Evolutionary conservation across 805 yeast species (phyloP), one percentile per base, ranked within the genome.

Genomic region (Suhomyces sp.): DNA sequence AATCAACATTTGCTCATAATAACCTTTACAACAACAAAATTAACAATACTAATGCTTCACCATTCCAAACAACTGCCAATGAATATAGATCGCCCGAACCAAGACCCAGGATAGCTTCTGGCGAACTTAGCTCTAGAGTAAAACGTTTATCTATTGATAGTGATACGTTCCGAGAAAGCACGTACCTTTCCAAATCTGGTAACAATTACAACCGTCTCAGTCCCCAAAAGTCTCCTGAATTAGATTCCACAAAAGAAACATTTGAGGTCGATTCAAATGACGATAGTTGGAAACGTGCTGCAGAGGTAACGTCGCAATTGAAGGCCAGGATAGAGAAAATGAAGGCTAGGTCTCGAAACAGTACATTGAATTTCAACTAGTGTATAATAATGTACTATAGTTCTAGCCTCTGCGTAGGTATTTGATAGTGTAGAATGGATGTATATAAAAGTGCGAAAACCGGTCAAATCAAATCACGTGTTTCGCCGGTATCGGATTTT

Each of bases 271-370:
- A 68, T 38, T 59, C 62, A 26, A 69, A 70, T 29, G 84, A 76
- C 39, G 88, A 81, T 40, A 80, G 84, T 47, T 88, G 96, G 96
- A 77, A 74, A 46, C 75, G 91, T 31, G 96, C 96, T 0, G 90
- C 93, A 0, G 95, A 85, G 48, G 95, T 88, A 9, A 88, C 96
- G 0, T 76, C 79, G 3, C 91, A 84, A 56, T 73, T 88, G 51
- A 85, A 83, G 55, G 95, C 88, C 0, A 67, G 96, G 48, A 88
- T 88, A 28, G 95, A 86, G 58, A 81, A 83, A 58, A 88, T 88
- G 96, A 84, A 84, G 53, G 86, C 86, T 9, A 70, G 82, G 30
- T 56, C 68, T 13, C 46, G 62, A 22, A 36, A 31, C 22, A 37
- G 36, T 22, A 35, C 41, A 10, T 22, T 34, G n/a, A 32, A 32